These are phyloP conservation scores for Salix suchowensis DNA, from an alignment of 345 rosid genomes.

Conservation along the genomic window DNA sequence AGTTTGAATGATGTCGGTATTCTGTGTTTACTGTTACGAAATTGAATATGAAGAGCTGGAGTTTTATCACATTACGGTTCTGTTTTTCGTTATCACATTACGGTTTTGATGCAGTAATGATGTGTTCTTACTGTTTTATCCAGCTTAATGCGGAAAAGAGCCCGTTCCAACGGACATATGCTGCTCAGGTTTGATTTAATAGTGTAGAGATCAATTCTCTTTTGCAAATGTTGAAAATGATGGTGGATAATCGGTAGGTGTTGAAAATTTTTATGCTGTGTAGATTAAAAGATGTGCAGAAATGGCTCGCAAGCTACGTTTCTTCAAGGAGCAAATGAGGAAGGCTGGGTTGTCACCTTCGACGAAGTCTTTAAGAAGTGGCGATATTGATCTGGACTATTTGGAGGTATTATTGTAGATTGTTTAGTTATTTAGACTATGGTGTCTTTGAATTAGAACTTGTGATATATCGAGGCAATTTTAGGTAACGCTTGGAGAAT, in stretches of 20 bases:
- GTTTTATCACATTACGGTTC: background rate
- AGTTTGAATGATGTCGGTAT: background rate
- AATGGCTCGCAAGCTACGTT: constrained; percentile 27
- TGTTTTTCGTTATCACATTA: background rate
- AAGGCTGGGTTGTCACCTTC: constrained; percentile 21
- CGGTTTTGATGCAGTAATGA: background rate
- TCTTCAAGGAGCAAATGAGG: constrained; percentile 27
- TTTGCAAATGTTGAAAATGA: background rate
- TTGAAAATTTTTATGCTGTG: too few relatives aligned
- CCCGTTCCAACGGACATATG: constrained; percentile 29
- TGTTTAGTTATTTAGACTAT: background rate
- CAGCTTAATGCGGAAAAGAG: constrained; percentile 30
- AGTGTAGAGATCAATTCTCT: background rate
- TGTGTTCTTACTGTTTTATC: background rate
- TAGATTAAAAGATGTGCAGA: constrained; percentile 29
- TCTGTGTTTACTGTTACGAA: background rate
- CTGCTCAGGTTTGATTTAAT: constrained; percentile 17
- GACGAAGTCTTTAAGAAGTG: constrained; percentile 1
- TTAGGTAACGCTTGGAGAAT: constrained; percentile 25
- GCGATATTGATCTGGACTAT: constrained; percentile 21
- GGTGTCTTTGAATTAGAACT: background rate
- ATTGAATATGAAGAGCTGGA: background rate
- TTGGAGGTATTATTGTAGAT: constrained; percentile 20
- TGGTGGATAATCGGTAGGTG: background rate
- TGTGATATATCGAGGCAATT: background rate